phyloP scores from a whole-genome alignment of 805 yeast species.

The Zygoascus flipseniorum region DNA sequence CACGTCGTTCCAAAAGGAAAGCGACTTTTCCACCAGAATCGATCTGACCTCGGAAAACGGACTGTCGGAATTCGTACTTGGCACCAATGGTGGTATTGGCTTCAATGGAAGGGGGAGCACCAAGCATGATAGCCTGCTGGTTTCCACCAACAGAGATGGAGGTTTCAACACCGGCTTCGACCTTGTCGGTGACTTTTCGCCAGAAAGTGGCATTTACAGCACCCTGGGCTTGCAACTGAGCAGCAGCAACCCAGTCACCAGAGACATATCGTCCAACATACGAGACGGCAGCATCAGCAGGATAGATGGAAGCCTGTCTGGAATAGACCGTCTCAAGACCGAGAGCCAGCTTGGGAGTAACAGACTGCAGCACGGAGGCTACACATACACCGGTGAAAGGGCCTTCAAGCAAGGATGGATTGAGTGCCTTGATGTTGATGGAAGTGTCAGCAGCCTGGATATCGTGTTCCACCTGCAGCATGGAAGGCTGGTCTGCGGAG shows the following conservation, averaged over 20 bases:
- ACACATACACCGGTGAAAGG: conserved; percentile 86
- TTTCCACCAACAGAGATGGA: conserved; percentile 21
- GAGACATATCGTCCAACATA: conserved; percentile 85
- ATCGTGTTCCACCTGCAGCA: conserved; percentile 96
- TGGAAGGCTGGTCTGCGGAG: conserved; percentile 80
- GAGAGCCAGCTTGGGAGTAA: conserved; percentile 72
- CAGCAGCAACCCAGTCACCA: conserved; percentile 87
- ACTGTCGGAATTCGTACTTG: conserved; percentile 95
- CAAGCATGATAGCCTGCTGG: conserved; percentile 68
- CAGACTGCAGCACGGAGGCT: conserved; percentile 81
- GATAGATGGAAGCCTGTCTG: conserved; percentile 49
- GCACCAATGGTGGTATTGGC: conserved; percentile 93
- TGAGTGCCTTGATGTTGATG: conserved; percentile 79
- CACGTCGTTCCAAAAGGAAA: conserved; percentile 85
- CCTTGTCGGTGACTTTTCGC: conserved; percentile 86
- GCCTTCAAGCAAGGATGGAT: conserved; percentile 73
- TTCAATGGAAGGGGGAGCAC: conserved; percentile 77
- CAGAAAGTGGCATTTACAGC: conserved; percentile 82
- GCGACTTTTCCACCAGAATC: conserved; percentile 88
- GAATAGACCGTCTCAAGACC: conserved; percentile 93
- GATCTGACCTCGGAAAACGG: conserved; percentile 89
- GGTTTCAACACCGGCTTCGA: conserved; percentile 46
- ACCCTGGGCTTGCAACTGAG: conserved; percentile 91
- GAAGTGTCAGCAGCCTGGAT: conserved; percentile 84
- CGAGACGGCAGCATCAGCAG: conserved; percentile 87